phyloP scores from a whole-genome alignment of 225 moss, liverwort and hornwort species.

The Anthoceros angustus region DNA sequence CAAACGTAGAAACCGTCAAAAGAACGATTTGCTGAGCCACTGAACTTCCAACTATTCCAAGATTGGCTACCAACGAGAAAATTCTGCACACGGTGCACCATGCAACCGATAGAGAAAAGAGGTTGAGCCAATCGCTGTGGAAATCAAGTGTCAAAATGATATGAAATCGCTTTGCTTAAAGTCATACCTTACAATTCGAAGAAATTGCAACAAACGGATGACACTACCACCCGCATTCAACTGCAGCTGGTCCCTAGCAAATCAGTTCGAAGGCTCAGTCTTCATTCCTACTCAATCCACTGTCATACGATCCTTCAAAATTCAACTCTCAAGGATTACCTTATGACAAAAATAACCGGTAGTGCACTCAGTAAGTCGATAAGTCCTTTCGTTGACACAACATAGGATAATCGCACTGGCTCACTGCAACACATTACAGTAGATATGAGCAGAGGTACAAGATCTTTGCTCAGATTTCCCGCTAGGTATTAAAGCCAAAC shows the following conservation, averaged over 20 bases:
- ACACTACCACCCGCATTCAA: not conserved
- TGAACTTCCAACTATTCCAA: constrained; percentile 31
- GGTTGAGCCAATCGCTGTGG: no score
- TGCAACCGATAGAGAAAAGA: no score
- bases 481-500: no score
- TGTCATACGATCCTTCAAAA: no score
- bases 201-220: not conserved
- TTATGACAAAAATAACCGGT: not conserved
- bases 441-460: not conserved
- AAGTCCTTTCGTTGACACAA: not conserved
- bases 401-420: not conserved
- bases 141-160: no score
- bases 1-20: constrained; percentile 30
- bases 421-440: not conserved
- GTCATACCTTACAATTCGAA: not conserved
- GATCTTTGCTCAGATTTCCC: not conserved
- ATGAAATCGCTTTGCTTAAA: not conserved
- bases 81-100: constrained; percentile 25
- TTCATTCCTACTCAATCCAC: no score
- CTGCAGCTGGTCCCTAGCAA: not conserved
- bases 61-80: constrained; percentile 25
- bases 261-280: not conserved
- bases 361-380: not conserved
- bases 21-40: constrained; percentile 31
- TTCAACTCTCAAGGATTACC: not conserved